Evolutionary conservation across 805 yeast genomes (phyloP).

Genomic region (Starmerella bacillaris): DNA sequence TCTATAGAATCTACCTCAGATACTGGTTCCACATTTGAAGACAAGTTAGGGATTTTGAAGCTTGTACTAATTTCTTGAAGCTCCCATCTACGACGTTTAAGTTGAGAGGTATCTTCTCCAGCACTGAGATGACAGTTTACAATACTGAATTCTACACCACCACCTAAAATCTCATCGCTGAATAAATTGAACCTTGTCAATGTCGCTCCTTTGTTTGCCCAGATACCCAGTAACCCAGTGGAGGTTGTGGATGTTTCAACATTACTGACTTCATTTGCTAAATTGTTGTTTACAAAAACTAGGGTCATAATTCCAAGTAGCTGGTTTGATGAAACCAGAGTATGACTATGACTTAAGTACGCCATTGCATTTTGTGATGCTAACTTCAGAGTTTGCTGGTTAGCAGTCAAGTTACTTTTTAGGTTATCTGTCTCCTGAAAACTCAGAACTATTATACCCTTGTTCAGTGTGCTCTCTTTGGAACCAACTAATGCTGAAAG

Average conservation of each 20-base stretch:
- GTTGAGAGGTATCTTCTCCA: conserved; percentile 26
- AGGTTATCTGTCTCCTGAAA: conserved; percentile 54
- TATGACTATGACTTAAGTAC: conserved; percentile 19
- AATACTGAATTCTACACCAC: conserved; percentile 22
- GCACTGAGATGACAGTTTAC: conserved; percentile 35
- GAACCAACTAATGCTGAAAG: conserved; percentile 16
- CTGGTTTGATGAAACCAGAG: conserved; percentile 29
- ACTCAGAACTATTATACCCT: conserved; percentile 43
- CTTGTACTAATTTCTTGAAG: conserved; percentile 25
- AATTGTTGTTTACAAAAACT: conserved; percentile 24
- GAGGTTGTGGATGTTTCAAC: conserved; percentile 32
- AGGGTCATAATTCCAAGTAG: conserved; percentile 36
- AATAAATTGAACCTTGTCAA: conserved; percentile 27
- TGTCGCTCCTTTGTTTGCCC: conserved; percentile 50
- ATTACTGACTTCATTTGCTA: conserved; percentile 26
- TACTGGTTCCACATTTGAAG: not conserved
- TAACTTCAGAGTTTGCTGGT: conserved; percentile 18
- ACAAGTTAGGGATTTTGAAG: conserved; percentile 19
- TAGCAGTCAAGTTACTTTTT: conserved; percentile 21
- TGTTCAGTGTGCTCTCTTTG: not conserved
- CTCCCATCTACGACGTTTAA: conserved; percentile 30
- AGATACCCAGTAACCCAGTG: conserved; percentile 36
- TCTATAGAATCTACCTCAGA: not conserved
- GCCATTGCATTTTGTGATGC: conserved; percentile 16
- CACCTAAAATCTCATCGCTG: conserved; percentile 15